These are phyloP conservation scores for Starmerella scarabaei DNA, from an alignment of 805 yeast species.

Conservation along the genomic window DNA sequence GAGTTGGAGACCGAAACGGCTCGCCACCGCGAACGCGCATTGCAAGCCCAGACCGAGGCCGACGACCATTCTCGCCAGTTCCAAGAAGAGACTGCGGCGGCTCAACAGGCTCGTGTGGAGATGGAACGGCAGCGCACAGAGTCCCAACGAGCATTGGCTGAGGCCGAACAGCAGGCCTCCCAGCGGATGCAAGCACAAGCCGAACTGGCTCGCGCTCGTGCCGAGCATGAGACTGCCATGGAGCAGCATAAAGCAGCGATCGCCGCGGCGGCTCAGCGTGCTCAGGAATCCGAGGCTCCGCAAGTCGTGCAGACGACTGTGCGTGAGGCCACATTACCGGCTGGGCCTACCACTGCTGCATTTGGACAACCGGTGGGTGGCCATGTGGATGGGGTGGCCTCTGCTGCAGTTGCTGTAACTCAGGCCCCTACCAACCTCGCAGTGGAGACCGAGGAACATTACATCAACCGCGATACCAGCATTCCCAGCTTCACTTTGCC, in stretches of 20 bases:
- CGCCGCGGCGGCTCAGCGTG: background rate
- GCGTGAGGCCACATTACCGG: too few relatives aligned
- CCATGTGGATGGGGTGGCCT: background rate
- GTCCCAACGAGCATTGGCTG: background rate
- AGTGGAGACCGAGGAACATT: background rate
- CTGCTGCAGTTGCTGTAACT: too few relatives aligned
- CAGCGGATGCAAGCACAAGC: background rate
- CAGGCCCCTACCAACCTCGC: background rate
- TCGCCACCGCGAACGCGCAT: constrained; percentile 11
- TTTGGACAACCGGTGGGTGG: too few relatives aligned
- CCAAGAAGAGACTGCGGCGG: constrained; percentile 9
- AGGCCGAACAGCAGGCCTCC: constrained; percentile 2
- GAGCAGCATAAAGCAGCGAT: constrained; percentile 18
- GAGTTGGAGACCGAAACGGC: constrained; percentile 16
- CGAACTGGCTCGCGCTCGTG: background rate
- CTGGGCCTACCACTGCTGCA: too few relatives aligned
- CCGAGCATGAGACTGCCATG: constrained; percentile 11
- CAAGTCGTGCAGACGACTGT: background rate
- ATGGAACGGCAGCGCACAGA: background rate
- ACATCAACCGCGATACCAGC: constrained; percentile 3
- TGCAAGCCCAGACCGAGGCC: constrained; percentile 8
- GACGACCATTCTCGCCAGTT: constrained; percentile 7
- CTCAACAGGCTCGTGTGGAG: constrained; percentile 5
- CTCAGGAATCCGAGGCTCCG: background rate
- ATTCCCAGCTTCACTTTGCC: constrained; percentile 32